Percentiles rank a stretch among this genome's conserved stretches.
Conservation (phyloP, 345 rosid species). For the Geranium rotundifolium region DNA sequence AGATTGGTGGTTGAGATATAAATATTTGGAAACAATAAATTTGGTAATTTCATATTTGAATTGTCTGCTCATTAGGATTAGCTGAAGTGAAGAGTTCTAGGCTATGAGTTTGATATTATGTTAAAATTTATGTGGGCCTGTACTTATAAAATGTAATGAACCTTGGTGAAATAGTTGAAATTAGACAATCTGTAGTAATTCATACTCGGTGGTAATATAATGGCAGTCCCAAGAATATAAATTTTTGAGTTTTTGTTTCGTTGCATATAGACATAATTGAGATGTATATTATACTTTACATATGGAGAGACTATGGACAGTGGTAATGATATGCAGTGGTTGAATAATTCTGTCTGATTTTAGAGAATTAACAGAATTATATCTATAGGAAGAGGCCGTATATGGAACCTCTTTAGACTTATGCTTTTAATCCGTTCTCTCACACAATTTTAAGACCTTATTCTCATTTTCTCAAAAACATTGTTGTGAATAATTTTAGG, state of each 20-base stretch:
- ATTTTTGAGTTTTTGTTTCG: too few relatives aligned
- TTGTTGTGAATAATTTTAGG: too few relatives aligned
- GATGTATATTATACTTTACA: background rate
- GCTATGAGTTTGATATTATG: background rate
- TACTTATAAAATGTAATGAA: background rate
- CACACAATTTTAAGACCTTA: background rate
- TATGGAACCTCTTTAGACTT: background rate
- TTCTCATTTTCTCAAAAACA: too few relatives aligned
- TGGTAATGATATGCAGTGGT: background rate
- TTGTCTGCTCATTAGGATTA: background rate
- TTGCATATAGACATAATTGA: background rate
- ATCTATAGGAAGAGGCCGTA: background rate
- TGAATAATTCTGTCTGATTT: background rate
- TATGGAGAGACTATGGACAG: background rate
- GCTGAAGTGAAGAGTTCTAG: background rate
- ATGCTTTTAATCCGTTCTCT: background rate
- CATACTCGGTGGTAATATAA: too few relatives aligned
- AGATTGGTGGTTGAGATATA: background rate
- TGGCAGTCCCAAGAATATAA: background rate
- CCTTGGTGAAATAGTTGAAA: background rate
- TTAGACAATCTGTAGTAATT: too few relatives aligned
- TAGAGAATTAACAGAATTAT: background rate
- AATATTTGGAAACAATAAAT: background rate
- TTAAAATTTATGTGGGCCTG: background rate
- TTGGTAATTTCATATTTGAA: background rate